phyloP scores from a whole-genome alignment of 1,139 yeast genomes.

The Candida sojae region DNA sequence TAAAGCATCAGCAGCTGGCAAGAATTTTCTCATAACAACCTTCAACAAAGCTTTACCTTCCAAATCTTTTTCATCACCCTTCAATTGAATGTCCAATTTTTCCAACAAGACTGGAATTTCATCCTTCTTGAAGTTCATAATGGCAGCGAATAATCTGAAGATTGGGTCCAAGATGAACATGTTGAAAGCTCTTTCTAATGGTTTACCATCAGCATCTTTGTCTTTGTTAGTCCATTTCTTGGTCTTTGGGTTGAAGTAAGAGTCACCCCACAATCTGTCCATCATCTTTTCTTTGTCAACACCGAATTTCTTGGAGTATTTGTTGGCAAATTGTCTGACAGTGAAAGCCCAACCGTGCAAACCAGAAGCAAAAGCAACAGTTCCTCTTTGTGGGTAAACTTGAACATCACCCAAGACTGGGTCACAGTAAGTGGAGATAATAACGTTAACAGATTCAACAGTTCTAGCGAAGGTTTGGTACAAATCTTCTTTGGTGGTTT shows the following conservation, averaged over 20 bases:
- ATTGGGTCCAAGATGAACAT: conserved; percentile 99
- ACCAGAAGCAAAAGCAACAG: conserved; percentile 99
- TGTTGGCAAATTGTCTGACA: conserved; percentile 96
- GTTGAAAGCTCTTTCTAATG: conserved; percentile 99
- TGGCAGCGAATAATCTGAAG: conserved; percentile 69
- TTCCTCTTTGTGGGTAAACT: conserved; percentile 99
- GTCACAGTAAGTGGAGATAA: conserved; percentile 94
- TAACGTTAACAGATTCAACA: conserved; percentile 98
- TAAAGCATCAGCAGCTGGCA: conserved; percentile 99
- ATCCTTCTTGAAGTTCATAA: conserved; percentile 72
- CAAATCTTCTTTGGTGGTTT: conserved; percentile 97
- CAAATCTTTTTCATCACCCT: conserved; percentile 93
- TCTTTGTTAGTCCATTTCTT: conserved; percentile 99
- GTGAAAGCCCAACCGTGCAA: conserved; percentile 99
- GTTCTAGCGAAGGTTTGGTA: conserved; percentile 99
- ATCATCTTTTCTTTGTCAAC: conserved; percentile 97
- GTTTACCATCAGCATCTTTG: conserved; percentile 93
- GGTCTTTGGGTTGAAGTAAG: conserved; percentile 99
- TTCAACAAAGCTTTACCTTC: conserved; percentile 98
- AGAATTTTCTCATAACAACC: conserved; percentile 99
- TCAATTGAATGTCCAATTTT: conserved; percentile 88
- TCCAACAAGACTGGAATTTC: conserved; percentile 88
- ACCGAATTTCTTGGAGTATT: conserved; percentile 99
- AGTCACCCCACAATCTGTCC: conserved; percentile 99
- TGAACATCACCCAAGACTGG: conserved; percentile 91